Evolutionary conservation across 495 filamentous ascomycete genomes (phyloP), one percentile per base, ranked within the genome.

Genomic region (Rusavskia elegans): DNA sequence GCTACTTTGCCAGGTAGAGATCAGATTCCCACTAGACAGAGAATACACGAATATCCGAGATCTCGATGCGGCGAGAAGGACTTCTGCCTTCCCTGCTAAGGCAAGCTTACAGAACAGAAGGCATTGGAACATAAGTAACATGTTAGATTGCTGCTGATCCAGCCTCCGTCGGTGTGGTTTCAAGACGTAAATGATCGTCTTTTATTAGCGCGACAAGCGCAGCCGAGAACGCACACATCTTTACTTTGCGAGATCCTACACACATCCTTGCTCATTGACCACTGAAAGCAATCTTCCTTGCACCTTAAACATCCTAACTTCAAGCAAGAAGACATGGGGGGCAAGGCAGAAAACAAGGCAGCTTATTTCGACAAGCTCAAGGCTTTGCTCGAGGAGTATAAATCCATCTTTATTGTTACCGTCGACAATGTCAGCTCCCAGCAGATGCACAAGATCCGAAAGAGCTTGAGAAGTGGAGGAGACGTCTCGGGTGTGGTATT

Each of bases 391-490:
- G 83, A 94, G 73, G 80, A 85, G 64, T 95, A 95, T 82, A 78
- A 78, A 68, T 85, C 82, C 60, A 83, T 96, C 76, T 99, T 99
- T 86, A 89, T 99, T 67, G 89, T 95, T 68, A 78, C 79, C 63
- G 84, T 93, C 70, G 87, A 93, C 80, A 93, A 92, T 90, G 85
- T 85, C 72, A 85, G 82, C 69, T 99, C 92, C 52, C 92, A 99
- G 82, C 92, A 99, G 82, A 99, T 99, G 92, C 92, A 99, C 85
- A 92, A 99, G 80, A 97, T 97, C 69, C 84, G 92, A 71, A 74
- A 81, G 61, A 71, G 83, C 63, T 81, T 96, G 68, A 85, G 89
- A 70, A 83, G 85, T 38, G 74, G 93, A 67, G 89, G 78, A 71
- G 59, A 61, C 9, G 59, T 59, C 32, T 29, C 92, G 68, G 90